These are phyloP conservation scores for Ichthyophthirius multifiliis DNA, from an alignment of 169 alveolate genomes.

Conservation along the genomic window DNA sequence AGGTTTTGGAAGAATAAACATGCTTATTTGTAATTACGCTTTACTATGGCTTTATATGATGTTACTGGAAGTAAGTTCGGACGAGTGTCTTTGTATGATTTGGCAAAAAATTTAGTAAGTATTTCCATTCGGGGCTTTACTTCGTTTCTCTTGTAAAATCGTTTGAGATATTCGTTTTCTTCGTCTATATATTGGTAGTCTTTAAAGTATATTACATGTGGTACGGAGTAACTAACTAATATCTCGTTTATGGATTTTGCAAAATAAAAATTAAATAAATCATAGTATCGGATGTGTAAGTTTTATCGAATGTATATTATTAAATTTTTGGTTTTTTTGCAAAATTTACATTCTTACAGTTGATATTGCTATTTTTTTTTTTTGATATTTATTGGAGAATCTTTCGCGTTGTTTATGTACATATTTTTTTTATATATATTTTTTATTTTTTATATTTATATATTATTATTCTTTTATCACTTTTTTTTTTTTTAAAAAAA, in stretches of 20 bases:
- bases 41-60: slow-evolving; percentile 15
- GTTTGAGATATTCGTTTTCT: slow-evolving; percentile 29
- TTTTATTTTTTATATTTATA: too few species aligned
- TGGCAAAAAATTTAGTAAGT: slow-evolving; percentile 10
- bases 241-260: slow-evolving; percentile 38
- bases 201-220: slow-evolving; percentile 28
- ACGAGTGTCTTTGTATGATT: slow-evolving; percentile 8
- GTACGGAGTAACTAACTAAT: neutral
- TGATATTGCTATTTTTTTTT: too few species aligned
- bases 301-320: too few species aligned
- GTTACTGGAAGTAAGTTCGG: slow-evolving; percentile 10
- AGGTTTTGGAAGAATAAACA: too few species aligned
- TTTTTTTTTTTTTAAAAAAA: too few species aligned
- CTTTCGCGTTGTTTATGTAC: too few species aligned
- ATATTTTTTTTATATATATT: too few species aligned
- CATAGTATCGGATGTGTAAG: slow-evolving; percentile 16
- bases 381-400: too few species aligned
- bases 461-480: too few species aligned
- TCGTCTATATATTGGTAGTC: slow-evolving; percentile 34
- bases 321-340: too few species aligned
- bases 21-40: slow-evolving; percentile 15
- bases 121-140: slow-evolving; percentile 12
- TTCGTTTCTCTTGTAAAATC: slow-evolving; percentile 22
- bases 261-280: slow-evolving; percentile 33
- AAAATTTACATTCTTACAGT: too few species aligned